Evolutionary conservation across 768 basidiomycete genomes (phyloP).

Genomic region (Tricholomella constricta): DNA sequence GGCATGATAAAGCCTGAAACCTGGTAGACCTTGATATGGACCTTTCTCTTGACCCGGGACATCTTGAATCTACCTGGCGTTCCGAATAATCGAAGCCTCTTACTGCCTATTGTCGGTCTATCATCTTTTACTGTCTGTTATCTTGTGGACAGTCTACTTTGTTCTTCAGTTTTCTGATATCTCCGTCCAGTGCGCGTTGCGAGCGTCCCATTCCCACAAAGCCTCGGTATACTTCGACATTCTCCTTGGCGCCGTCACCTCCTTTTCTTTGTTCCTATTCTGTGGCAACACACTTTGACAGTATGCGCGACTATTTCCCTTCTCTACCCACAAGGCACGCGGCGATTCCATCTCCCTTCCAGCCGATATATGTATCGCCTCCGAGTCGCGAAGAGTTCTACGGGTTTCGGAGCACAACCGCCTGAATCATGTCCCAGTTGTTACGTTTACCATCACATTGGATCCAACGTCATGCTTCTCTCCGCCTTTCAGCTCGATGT

Average conservation of each 20-base stretch:
- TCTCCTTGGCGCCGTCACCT: background rate
- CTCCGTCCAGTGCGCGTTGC: constrained; percentile 1
- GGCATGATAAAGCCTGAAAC: too few relatives aligned
- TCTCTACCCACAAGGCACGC: background rate
- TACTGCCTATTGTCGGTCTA: too few relatives aligned
- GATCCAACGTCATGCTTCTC: constrained; percentile 5
- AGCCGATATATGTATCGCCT: constrained; percentile 7
- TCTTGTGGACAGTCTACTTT: background rate
- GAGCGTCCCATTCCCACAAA: constrained; percentile 2
- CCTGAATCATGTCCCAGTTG: constrained; percentile 3
- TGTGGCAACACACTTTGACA: constrained; percentile 3
- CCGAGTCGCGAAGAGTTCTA: background rate
- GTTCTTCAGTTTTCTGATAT: background rate
- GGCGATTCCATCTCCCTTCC: background rate
- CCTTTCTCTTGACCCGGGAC: background rate
- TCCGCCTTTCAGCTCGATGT: background rate
- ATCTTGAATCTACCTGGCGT: background rate
- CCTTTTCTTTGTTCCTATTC: constrained; percentile 4
- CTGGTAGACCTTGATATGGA: too few relatives aligned
- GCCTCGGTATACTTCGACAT: constrained; percentile 2
- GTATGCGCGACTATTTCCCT: background rate
- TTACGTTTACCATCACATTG: constrained; percentile 7
- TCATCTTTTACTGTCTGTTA: constrained; percentile 8
- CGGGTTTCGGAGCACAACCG: constrained; percentile 11
- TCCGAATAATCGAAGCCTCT: background rate